phyloP scores from a whole-genome alignment of 2,329 filamentous ascomycete species.

The Ambrosiella cleistominuta region DNA sequence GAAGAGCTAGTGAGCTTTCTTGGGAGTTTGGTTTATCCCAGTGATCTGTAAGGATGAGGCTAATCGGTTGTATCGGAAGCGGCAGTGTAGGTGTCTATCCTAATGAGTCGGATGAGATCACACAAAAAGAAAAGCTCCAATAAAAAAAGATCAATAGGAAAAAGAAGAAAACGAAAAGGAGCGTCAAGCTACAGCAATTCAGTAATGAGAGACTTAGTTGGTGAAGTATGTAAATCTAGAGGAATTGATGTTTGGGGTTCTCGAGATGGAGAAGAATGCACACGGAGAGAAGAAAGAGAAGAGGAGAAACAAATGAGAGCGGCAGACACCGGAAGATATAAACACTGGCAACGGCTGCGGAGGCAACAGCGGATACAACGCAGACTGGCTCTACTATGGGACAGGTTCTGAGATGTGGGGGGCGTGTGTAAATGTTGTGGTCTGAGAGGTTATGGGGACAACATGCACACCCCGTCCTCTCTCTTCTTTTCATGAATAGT shows the following conservation, averaged over 20 bases:
- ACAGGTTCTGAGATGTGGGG: neutral
- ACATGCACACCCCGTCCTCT: neutral
- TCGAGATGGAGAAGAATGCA: constrained; percentile 13
- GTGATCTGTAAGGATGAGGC: neutral
- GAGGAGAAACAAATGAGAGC: neutral
- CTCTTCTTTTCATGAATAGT: neutral
- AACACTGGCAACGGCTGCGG: neutral
- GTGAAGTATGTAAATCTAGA: constrained; percentile 15
- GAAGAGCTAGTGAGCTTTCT: neutral
- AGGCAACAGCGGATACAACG: neutral
- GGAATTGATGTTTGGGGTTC: constrained; percentile 12
- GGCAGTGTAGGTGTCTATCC: neutral
- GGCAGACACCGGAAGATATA: constrained; percentile 1
- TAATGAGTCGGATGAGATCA: constrained; percentile 1
- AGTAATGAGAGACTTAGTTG: constrained; percentile 13
- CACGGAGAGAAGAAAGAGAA: neutral
- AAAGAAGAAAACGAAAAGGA: constrained; percentile 10
- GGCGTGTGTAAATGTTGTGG: neutral
- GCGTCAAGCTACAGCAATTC: constrained; percentile 13
- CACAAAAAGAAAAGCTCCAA: constrained; percentile 7
- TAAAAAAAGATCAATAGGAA: constrained; percentile 5
- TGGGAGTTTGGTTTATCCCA: neutral
- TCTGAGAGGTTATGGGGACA: neutral
- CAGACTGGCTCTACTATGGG: neutral
- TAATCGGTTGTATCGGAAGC: neutral